phyloP scores from a whole-genome alignment of 2,329 filamentous ascomycete genomes.

The Alternaria triticimaculans region DNA sequence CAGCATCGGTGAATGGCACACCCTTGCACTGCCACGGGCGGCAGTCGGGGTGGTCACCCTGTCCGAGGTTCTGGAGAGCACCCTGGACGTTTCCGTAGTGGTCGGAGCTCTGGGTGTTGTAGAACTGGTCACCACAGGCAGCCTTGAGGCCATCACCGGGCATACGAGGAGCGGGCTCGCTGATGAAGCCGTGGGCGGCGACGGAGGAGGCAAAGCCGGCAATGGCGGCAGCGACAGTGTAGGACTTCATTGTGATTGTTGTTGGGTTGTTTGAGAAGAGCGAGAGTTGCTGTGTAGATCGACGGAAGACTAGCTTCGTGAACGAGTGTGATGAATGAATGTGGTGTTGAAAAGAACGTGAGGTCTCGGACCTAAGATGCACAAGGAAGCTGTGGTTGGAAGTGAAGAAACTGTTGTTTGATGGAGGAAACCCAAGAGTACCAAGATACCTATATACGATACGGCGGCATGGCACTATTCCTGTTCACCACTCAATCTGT shows the following conservation, averaged over 20 bases:
- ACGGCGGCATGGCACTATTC: slow-evolving; percentile 12
- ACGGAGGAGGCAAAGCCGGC: slow-evolving; percentile 56
- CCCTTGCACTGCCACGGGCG: slow-evolving; percentile 66
- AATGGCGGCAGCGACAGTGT: slow-evolving; percentile 50
- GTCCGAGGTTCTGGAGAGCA: slow-evolving; percentile 55
- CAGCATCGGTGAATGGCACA: slow-evolving; percentile 61
- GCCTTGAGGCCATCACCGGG: slow-evolving; percentile 60
- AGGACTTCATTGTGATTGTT: slow-evolving; percentile 52
- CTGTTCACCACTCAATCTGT: slow-evolving; percentile 27
- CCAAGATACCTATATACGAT: slow-evolving; percentile 29
- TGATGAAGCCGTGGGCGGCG: slow-evolving; percentile 62
- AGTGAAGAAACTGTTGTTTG: slow-evolving; percentile 31
- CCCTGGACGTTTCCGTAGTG: slow-evolving; percentile 65
- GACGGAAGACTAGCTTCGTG: slow-evolving; percentile 42
- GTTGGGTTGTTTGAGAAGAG: slow-evolving; percentile 17
- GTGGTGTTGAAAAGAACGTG: slow-evolving; percentile 42
- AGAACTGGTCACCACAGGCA: slow-evolving; percentile 63
- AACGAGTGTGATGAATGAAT: slow-evolving; percentile 40
- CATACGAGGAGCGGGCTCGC: slow-evolving; percentile 56
- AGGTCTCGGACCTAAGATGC: slow-evolving; percentile 46
- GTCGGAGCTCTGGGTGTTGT: slow-evolving; percentile 61
- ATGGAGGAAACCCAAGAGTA: slow-evolving; percentile 5
- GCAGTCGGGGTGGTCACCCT: slow-evolving; percentile 57
- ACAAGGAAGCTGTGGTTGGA: slow-evolving; percentile 36
- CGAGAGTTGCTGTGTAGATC: slow-evolving; percentile 25